A percentile compares a stretch with the other conserved stretches of the same genome.
Conservation (phyloP, 1,139 yeast species). For the Blastobotrys ciferrii region DNA sequence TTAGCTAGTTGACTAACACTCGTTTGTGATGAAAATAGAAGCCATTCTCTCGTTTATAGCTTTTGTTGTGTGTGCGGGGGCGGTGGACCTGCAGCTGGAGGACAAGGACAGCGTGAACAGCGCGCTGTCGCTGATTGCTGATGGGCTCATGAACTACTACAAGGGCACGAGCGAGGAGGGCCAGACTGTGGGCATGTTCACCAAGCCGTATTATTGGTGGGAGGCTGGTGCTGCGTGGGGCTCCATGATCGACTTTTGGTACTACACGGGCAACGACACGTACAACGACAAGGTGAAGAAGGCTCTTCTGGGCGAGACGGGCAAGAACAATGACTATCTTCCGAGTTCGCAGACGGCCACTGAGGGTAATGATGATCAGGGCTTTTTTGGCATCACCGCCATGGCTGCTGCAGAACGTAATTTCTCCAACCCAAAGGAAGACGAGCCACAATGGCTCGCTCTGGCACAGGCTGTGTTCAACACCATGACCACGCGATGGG, state of each 20-base stretch:
- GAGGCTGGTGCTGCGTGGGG: conserved; percentile 98
- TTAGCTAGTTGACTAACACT: too few species aligned
- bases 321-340: conserved; percentile 71
- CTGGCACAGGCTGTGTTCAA: conserved; percentile 81
- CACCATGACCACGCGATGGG: conserved; percentile 91
- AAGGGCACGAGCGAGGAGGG: conserved; percentile 62
- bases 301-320: conserved; percentile 73
- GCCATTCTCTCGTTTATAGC: neutral
- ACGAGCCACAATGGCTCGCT: conserved; percentile 64
- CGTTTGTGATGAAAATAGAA: neutral
- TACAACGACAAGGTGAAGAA: conserved; percentile 57
- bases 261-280: conserved; percentile 67
- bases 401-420: conserved; percentile 90
- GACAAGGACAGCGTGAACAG: conserved; percentile 38
- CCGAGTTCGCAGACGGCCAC: conserved; percentile 92
- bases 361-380: conserved; percentile 98
- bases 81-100: conserved; percentile 22
- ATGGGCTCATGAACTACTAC: conserved; percentile 83
- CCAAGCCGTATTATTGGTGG: conserved; percentile 95
- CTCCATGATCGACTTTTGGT: conserved; percentile 73
- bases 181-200: conserved; percentile 80
- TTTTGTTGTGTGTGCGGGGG: neutral
- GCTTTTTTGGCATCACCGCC: conserved; percentile 92
- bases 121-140: conserved; percentile 59
- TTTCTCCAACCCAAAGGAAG: conserved; percentile 67